Percentiles rank a stretch among this genome's conserved stretches.
phyloP scores from a whole-genome alignment of 176 grass and related monocot genomes.

The Oryza brachyantha region DNA sequence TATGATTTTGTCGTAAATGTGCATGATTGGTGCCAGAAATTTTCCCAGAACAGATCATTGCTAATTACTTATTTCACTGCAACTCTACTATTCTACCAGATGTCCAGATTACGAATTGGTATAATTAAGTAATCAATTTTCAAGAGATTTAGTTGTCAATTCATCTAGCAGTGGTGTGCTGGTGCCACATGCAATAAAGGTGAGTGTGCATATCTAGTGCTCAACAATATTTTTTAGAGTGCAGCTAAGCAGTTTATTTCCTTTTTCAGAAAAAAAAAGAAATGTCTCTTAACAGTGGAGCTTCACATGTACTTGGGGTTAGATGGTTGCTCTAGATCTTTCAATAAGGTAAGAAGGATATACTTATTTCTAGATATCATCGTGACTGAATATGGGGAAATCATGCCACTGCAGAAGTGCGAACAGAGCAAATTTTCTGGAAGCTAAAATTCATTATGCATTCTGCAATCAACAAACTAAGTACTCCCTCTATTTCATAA shows the following conservation, averaged over 20 bases:
- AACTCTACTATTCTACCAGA: background rate
- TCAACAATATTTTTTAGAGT: background rate
- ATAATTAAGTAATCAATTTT: background rate
- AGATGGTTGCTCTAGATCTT: constrained; percentile 1
- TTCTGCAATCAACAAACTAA: background rate
- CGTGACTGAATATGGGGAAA: background rate
- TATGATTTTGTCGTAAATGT: background rate
- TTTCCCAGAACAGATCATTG: background rate
- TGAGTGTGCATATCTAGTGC: background rate
- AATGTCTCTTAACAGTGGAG: background rate
- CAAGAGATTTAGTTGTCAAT: background rate
- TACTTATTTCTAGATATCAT: background rate
- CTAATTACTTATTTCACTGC: background rate
- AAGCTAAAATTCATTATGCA: background rate
- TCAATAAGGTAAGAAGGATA: background rate
- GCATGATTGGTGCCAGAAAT: background rate
- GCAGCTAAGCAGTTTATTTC: background rate
- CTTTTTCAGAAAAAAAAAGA: constrained; percentile 9
- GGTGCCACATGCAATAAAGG: background rate
- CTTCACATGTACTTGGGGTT: background rate
- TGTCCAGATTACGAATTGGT: background rate
- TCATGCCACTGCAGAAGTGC: background rate
- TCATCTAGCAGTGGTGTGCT: background rate
- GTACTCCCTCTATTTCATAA: too few species aligned
- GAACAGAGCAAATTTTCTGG: constrained; percentile 4